Evolutionary conservation across 202 grass and related monocot genomes (phyloP).

Genomic region (Hordeum pubiflorum): DNA sequence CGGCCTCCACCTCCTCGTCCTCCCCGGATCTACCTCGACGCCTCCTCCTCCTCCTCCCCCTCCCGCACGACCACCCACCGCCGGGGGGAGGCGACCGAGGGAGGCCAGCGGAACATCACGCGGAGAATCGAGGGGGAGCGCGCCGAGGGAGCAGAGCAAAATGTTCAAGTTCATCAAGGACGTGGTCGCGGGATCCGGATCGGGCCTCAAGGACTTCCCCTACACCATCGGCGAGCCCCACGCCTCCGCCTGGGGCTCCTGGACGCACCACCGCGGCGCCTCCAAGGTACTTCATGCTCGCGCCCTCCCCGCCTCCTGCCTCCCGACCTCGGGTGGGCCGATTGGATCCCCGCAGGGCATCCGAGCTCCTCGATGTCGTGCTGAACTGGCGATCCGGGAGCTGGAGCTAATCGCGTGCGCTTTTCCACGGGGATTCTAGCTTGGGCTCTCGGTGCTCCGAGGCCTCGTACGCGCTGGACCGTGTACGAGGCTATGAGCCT

Average conservation of each 20-base stretch:
- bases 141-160: slow-evolving; percentile 15
- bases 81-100: slow-evolving; percentile 22
- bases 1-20: background rate
- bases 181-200: slow-evolving; percentile 93
- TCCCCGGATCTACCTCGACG: slow-evolving; percentile 30
- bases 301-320: background rate
- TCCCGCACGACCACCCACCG: slow-evolving; percentile 19
- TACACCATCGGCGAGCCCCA: slow-evolving; percentile 92
- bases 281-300: slow-evolving; percentile 56
- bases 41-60: slow-evolving; percentile 6
- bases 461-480: background rate
- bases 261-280: slow-evolving; percentile 74
- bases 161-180: slow-evolving; percentile 99
- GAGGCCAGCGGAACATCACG: background rate
- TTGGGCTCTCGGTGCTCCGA: background rate
- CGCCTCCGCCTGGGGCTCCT: slow-evolving; percentile 81
- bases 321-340: background rate
- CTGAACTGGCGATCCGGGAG: background rate
- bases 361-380: background rate
- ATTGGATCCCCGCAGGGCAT: background rate
- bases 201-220: slow-evolving; percentile 88
- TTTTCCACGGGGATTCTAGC: background rate
- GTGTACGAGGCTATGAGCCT: background rate
- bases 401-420: background rate
- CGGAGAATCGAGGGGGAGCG: background rate